Evolutionary conservation across 805 yeast species (phyloP), one percentile per base, ranked within the genome.

Genomic region (Yarrowia sp.): DNA sequence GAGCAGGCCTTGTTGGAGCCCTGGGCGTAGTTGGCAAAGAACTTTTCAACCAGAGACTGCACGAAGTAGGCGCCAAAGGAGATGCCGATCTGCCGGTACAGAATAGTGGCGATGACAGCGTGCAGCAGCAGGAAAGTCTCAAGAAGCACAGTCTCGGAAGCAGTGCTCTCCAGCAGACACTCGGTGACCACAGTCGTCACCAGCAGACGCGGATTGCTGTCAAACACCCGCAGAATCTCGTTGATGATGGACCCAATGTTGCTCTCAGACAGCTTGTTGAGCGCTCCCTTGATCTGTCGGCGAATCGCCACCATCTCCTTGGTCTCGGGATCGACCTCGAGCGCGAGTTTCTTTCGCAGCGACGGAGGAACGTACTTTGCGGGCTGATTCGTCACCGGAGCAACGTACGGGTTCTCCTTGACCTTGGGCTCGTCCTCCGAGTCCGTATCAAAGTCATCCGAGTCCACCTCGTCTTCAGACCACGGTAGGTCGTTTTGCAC

Each of bases 191-290:
- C 81, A 62, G 86, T 88, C 58, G 84, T 90, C 19, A 91, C 96
- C n/a, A 81, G 71, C 61, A 90, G 91, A 66, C 97, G 81, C 4
- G 99, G 86, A 67, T 90, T 78, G 7, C 78, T 79, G 65, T 78
- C 73, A 68, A 83, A 94, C 1, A 90, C 73, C 0, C 77, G 78
- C 67, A 84, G 85, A 59, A 94, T 75, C 24, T 89, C 90, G 63
- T 81, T 80, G 19, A 88, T 84, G 59, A 92, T 89, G 1, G 85
- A 76, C 12, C 82, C 77, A 27, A 92, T 77, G 65, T 92, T 94
- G 0, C 96, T 84, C 68, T 93, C 98, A 0, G 97, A 88, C n/a
- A 94, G 78, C 72, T 85, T 87, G 72, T 94, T 94, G 68, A 94
- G 77, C 1, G 90, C 84, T 63, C 97, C 92, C 68, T 91, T 94